phyloP scores from a whole-genome alignment of 495 filamentous ascomycete species.

The Penicillium fimorum region DNA sequence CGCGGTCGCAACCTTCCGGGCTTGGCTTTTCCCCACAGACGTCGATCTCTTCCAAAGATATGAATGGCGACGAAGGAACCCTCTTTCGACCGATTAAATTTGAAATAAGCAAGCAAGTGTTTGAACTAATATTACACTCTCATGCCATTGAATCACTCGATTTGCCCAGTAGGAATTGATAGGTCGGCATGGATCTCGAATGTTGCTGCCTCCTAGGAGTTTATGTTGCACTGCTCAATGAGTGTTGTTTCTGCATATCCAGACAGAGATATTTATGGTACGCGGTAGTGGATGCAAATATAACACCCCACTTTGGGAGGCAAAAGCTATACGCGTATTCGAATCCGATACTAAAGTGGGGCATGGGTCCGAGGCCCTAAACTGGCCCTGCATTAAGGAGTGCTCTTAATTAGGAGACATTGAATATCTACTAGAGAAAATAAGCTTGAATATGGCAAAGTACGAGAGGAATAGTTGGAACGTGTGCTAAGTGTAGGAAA shows the following conservation, averaged over 20 bases:
- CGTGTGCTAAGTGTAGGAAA: not conserved
- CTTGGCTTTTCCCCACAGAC: too few species aligned
- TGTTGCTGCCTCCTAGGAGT: not conserved
- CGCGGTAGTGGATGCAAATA: not conserved
- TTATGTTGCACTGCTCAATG: not conserved
- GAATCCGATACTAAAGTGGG: not conserved
- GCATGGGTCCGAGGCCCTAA: not conserved
- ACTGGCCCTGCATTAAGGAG: not conserved
- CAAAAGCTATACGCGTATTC: slow-evolving; percentile 3
- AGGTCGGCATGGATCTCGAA: not conserved
- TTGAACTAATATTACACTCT: too few species aligned
- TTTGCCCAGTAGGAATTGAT: too few species aligned
- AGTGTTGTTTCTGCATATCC: not conserved
- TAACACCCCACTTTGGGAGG: not conserved
- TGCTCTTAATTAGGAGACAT: not conserved
- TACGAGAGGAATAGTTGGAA: not conserved
- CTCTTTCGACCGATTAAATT: too few species aligned
- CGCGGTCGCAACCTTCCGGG: too few species aligned
- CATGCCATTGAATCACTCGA: too few species aligned
- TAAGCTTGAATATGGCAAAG: not conserved
- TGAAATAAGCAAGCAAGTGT: too few species aligned
- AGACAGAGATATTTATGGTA: not conserved
- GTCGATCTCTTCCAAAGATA: too few species aligned
- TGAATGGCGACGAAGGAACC: too few species aligned
- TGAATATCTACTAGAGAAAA: not conserved